Percentiles rank a stretch among this genome's conserved stretches.
phyloP scores from a whole-genome alignment of 805 yeast species.

The Torulaspora microellipsoides region DNA sequence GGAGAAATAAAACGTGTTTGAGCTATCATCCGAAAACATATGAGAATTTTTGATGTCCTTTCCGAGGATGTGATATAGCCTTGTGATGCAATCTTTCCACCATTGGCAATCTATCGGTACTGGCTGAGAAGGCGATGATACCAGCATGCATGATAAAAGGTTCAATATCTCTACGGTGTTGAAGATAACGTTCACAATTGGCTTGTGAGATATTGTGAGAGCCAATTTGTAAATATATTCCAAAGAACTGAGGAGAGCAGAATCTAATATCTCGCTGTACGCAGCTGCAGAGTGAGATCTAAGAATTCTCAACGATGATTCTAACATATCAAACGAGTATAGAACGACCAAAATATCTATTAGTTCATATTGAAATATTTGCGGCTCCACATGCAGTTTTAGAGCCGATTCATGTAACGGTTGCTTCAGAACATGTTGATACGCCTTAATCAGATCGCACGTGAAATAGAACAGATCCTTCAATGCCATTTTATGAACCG shows the following conservation, averaged over 20 bases:
- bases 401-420: slow-evolving; percentile 20
- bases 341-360: slow-evolving; percentile 49
- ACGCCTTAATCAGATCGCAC: slow-evolving; percentile 25
- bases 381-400: slow-evolving; percentile 27
- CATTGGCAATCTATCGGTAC: slow-evolving; percentile 13
- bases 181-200: slow-evolving; percentile 49
- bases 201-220: slow-evolving; percentile 43
- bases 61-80: slow-evolving; percentile 23
- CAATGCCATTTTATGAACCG: slow-evolving; percentile 42
- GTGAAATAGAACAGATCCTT: slow-evolving; percentile 30
- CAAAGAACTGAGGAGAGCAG: slow-evolving; percentile 22
- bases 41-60: slow-evolving; percentile 18
- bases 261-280: slow-evolving; percentile 21
- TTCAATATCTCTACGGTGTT: slow-evolving; percentile 52
- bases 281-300: slow-evolving; percentile 16
- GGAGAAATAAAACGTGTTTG: slow-evolving; percentile 8
- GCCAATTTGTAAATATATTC: slow-evolving; percentile 36
- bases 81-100: slow-evolving; percentile 28
- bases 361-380: slow-evolving; percentile 42
- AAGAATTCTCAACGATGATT: slow-evolving; percentile 37
- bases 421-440: slow-evolving; percentile 26
- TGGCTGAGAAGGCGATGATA: slow-evolving; percentile 1
- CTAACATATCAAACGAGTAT: slow-evolving; percentile 54
- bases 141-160: slow-evolving; percentile 35
- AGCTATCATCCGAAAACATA: slow-evolving; percentile 4